Evolutionary conservation across 2,329 filamentous ascomycete species (phyloP).

Genomic region (Ophidiomyces ophidiicola): DNA sequence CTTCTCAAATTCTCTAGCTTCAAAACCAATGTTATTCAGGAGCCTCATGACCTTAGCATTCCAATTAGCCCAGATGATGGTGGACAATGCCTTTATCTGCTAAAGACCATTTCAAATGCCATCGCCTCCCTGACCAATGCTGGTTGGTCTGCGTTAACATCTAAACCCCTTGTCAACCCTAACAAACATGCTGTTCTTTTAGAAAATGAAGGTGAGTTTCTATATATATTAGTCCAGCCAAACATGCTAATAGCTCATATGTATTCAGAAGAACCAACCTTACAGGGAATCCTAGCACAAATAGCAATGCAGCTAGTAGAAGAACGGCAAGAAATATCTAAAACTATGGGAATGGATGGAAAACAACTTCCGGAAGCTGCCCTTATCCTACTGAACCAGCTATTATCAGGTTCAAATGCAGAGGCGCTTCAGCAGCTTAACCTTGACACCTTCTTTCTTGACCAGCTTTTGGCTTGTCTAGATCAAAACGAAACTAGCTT

Average conservation of each 20-base stretch:
- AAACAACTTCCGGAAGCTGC: conserved; percentile 60
- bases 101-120: conserved; percentile 62
- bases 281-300: conserved; percentile 14
- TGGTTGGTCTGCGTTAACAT: conserved; percentile 58
- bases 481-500: conserved; percentile 53
- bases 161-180: conserved; percentile 43
- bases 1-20: conserved; percentile 19
- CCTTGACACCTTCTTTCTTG: conserved; percentile 59
- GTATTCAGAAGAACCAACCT: conserved; percentile 19
- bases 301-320: conserved; percentile 11
- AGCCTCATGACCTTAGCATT: conserved; percentile 30
- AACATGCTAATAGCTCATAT: neutral
- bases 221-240: neutral
- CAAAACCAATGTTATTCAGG: conserved; percentile 9
- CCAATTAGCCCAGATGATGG: conserved; percentile 50
- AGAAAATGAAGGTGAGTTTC: conserved; percentile 44
- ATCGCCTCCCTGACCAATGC: conserved; percentile 55
- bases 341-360: conserved; percentile 35
- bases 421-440: conserved; percentile 36
- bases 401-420: conserved; percentile 30
- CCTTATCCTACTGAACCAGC: conserved; percentile 49
- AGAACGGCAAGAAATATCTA: conserved; percentile 1
- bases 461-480: conserved; percentile 52
- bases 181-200: conserved; percentile 32
- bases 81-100: conserved; percentile 64